Base-by-base conservation (phyloP, 768 basidiomycete species). In the Psilocybe azurescens region DNA sequence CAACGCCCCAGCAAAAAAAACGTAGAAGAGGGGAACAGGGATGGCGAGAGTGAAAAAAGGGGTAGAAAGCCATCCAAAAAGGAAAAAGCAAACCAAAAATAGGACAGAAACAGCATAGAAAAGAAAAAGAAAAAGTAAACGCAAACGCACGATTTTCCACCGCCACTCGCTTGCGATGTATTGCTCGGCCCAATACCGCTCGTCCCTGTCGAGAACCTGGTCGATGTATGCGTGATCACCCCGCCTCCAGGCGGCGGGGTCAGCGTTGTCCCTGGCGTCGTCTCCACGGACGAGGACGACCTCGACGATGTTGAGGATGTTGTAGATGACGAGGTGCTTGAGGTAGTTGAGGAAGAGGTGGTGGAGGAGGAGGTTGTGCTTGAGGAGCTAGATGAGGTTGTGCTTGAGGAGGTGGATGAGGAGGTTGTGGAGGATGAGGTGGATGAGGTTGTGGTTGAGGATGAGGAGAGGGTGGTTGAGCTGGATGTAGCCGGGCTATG, bases 171-270 rank as follows among this genome's bases (percentile, higher is more conserved):
- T 24, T 24, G 24, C 33, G 20, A 32, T 3, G 50, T 29, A 5
- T 16, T 24, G 3, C 53, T 56, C 2, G 64, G 32, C 5, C 28
- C 38, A 1, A 44, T 10, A 38, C 47, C 38, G 9, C 53, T 44
- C 13, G 54, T 58, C 28, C 47, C 57, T 14, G 70, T 48, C 5
- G 62, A 53, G n/a, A 65, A 54, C 30, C 47, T 33, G 10, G 69
- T 67, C 3, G 70, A 64, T n/a, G 69, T 71, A 18, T 57, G 61
- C 5, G 70, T 73, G 16, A 70, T 63, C 5, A 67, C 54, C 24
- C 56, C 64, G 13, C 16, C n/a, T 18, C 52, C 52, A 4, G 55
- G 52, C 0, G 57, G 52, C 44, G 47, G 54, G 24, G 56, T 58
- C 20, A 39, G 30, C 16, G 47, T 9, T 1, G 48, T 33, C 0